Base-by-base conservation (phyloP, 1,284 basidiomycete species). In the Malassezia equina region DNA sequence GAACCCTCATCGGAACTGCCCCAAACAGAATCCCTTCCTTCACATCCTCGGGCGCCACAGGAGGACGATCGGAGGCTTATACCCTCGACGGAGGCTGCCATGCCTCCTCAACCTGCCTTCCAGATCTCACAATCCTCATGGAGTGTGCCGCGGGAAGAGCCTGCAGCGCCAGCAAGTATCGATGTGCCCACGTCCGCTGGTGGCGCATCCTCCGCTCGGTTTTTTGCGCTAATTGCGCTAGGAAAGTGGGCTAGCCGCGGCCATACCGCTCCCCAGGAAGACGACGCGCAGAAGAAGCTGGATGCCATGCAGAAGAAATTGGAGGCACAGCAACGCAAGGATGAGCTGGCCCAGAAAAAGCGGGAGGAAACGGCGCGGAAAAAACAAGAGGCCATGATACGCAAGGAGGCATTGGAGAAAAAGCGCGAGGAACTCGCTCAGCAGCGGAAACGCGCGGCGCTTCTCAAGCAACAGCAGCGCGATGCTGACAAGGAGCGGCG, bases 401-500 rank as follows among this genome's bases (percentile, higher is more conserved):
- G 47, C 19, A 28, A 42, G 19, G 39, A 28, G 17, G 43, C 15
- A 19, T 7, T 29, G 17, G 43, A 28, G 7, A 29, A 45, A 17
- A 27, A 41, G 9, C 23, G 19, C 15, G 32, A 29, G 1, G 27
- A 29, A 13, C 4, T 24, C n/a, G 29, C n/a, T 9, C 46, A 39
- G 32, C 42, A 55, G 32, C 31, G 33, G 7, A 41, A 55, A 28
- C 46, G 27, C 7, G 43, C 47, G 1, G 34, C 33, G 9, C 9
- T 48, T 3, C 19, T 36, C 9, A 33, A 41, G 12, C 54, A 56
- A 41, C 49, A 51, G 23, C 51, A 57, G 47, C n/a, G 17, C 9
- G 50, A 56, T 33, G 44, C 32, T 7, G 33, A 23, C 11, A 43
- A 47, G 12, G 55, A 44, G 42, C 55, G 55, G 6, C 43, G 40